Base-by-base conservation (phyloP, 139 green algal genomes). In the Klebsormidium nitens region DNA sequence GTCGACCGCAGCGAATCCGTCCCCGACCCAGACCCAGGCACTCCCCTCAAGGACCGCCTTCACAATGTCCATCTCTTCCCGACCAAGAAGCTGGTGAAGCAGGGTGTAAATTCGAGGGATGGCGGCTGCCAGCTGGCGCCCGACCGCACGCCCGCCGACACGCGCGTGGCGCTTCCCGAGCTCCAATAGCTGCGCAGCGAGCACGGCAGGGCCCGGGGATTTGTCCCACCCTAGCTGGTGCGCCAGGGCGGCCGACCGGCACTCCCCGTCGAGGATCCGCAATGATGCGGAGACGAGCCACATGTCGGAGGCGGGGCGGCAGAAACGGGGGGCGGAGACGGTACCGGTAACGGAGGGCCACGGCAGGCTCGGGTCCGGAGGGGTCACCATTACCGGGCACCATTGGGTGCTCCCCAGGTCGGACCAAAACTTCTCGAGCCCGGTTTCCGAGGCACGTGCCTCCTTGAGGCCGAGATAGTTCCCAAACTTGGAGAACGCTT, bases 1-100 rank as follows among this genome's bases (percentile, higher is more conserved):
- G 26, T 63, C 62, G 0, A 79, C 67, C 1, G 76, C 34, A 2
- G 82, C 85, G 64, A 93, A 93, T 14, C 85, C 80, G 48, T 83
- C 77, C 42, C 88, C 88, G 36, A 90, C 83, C 83, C 83, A 93
- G 50, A 93, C 81, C 59, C 78, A 87, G 47, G 35, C 14, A 46
- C 42, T 59, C 36, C 74, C 82, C 29, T 75, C 52, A 63, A 90
- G 79, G 36, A 86, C 29, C 1, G 72, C 65, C 34, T 58, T 39
- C 17, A 81, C 82, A 19, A 80, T 76, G 47, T 84, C 74, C 66
- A 83, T 66, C 46, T 89, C 82, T 2, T 82, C 23, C 3, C 19
- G 29, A 0, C 42, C 65, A 39, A 87, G 64, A 14, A 82, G n/a
- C 57, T 71, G 26, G 8, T 52, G 44, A 50, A 80, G 29, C 32